Conservation (phyloP, 768 basidiomycete genomes). For the Leccinum olivaceopallidum region DNA sequence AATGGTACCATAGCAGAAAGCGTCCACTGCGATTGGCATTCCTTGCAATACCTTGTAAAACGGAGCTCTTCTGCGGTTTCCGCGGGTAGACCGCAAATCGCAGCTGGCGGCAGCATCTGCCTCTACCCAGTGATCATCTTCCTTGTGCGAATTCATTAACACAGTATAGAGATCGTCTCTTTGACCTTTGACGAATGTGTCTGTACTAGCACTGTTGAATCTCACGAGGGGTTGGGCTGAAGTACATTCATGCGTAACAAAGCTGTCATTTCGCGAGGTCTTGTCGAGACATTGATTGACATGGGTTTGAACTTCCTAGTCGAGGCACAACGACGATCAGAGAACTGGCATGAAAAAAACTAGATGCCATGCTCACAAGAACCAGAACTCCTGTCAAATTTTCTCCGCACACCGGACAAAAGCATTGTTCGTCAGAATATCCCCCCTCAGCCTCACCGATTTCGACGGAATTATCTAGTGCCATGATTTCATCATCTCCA, state of each 20-base stretch:
- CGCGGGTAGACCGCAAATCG: conserved; percentile 46
- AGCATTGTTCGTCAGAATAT: background rate
- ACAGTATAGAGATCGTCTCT: conserved; percentile 61
- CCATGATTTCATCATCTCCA: conserved; percentile 67
- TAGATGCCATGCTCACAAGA: conserved; percentile 30
- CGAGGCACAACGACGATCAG: conserved; percentile 7
- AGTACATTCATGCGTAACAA: background rate
- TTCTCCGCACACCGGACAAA: conserved; percentile 31
- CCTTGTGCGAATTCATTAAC: conserved; percentile 87
- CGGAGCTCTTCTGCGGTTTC: conserved; percentile 72
- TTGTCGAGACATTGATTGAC: conserved; percentile 58
- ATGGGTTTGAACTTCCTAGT: conserved; percentile 52
- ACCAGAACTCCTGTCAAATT: conserved; percentile 9
- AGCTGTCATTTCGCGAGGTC: conserved; percentile 12
- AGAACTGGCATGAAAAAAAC: conserved; percentile 4
- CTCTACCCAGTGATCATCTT: conserved; percentile 84
- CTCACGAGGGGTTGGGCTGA: background rate
- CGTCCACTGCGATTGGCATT: conserved; percentile 98
- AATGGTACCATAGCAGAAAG: conserved; percentile 91
- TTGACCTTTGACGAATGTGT: background rate
- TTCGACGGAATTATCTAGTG: conserved; percentile 25
- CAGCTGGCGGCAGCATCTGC: conserved; percentile 56
- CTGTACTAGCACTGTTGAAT: background rate
- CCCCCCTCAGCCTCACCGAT: conserved; percentile 28
- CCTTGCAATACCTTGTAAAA: conserved; percentile 96